Evolutionary conservation across 2,329 filamentous ascomycete genomes (phyloP), one percentile per base, ranked within the genome.

Genomic region (Purpureocillium lavendulum): DNA sequence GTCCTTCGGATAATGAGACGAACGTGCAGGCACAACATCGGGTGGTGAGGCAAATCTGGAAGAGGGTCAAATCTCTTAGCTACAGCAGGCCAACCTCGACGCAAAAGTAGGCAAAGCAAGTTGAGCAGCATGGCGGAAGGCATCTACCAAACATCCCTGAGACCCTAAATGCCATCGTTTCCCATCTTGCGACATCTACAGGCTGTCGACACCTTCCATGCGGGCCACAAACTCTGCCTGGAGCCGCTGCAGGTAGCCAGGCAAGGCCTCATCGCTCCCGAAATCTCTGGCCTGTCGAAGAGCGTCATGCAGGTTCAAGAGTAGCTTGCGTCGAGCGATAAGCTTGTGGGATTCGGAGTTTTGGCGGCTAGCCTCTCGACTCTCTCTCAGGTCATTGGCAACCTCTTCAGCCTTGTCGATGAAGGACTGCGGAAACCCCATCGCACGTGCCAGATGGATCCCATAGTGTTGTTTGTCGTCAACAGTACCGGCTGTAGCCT

Each of bases 391-490:
- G 16, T 72, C 71, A 3, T 69, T 66, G 0, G 84, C 79, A 4
- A 92, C 78, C 0, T 64, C 54, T 44, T 83, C 77, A 0, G 89
- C 90, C 26, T 74, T 69, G 7, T 80, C 64, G 3, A 94, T 65
- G 3, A 95, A 76, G 1, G 63, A 61, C 0, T 70, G 57, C 0
- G 90, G 87, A 7, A 95, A 71, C 1, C 84, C 80, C 17, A 92
- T 70, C 0, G 87, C 74, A 26, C 77, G 77, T 0, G 90, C 88
- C 4, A 96, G 71, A 1, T 80, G 72, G n/a, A 96, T 73, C 0
- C 92, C 92, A 52, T 98, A 98, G 49, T 87, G 80, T 4, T 57
- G 49, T 34, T 77, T 67, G 40, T 87, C 79, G 40, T 77, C 64
- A 1, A 86, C 75, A 0, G 75, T 76, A 0, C 92, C 90, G 12